Base-by-base conservation (phyloP, 2,329 filamentous ascomycete genomes). In the Ceratocystis destructans region DNA sequence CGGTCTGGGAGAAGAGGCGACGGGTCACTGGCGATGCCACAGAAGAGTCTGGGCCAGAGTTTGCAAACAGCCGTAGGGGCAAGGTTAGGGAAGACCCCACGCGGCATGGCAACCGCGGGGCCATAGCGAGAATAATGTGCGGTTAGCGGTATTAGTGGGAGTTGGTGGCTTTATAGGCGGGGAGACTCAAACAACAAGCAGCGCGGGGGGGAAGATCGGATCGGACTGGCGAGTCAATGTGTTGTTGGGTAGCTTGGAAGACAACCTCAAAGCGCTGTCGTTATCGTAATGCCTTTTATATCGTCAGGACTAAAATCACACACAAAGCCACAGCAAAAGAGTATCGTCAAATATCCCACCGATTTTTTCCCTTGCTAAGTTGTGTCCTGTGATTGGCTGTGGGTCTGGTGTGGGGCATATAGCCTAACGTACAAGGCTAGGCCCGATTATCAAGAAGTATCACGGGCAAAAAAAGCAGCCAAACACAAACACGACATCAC, bases 1-100 rank as follows among this genome's bases (percentile, higher is more conserved):
- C 71, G 44, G 76, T 79, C 71, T 82, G 76, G 69, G 80, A 75
- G 65, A 76, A 74, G 69, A 53, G 25, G 7, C 28, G n/a, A 25
- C 31, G 33, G 6, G 31, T 22, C 46, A 50, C 15, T 12, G 12
- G 46, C 8, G 48, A 50, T 50, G 48, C 25, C 25, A 45, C 62
- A n/a, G 63, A 48, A 8, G 50, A 37, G 12, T 15, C 22, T 20
- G 63, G 22, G 50, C 37, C 7, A 15, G 31, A 28, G 25, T 46
- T 53, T 12, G 64, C 22, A 33, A 37, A 3, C 5, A 66, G 33
- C 28, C 64, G 64, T 25, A 62, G 12, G 20, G 64, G 64, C 12
- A 50, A 57, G 31, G 25, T 37, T 15, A 66, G 44, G 46, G 64
- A 46, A 33, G 64, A 65, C 64, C 64, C 64, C 31, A 62, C 22